These are phyloP conservation scores for Tolypocladium sp. DNA, from an alignment of 2,329 filamentous ascomycete genomes.

Conservation along the genomic window DNA sequence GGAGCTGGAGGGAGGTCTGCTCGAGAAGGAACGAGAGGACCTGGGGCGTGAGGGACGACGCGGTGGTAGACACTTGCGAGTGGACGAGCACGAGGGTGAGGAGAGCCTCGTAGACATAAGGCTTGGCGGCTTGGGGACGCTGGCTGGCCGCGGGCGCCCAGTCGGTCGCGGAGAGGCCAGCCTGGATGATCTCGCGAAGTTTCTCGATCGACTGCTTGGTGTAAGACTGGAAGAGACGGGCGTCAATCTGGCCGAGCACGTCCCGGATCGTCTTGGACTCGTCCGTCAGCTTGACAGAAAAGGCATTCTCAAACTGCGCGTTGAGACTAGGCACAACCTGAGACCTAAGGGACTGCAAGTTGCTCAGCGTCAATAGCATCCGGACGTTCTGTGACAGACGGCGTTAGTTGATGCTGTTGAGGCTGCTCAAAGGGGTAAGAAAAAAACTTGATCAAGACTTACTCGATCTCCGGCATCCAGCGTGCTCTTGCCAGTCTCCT, in stretches of 20 bases:
- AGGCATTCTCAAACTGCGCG: slow-evolving; percentile 84
- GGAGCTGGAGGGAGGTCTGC: slow-evolving; percentile 68
- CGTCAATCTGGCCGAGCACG: slow-evolving; percentile 82
- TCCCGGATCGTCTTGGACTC: slow-evolving; percentile 89
- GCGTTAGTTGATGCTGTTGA: slow-evolving; percentile 13
- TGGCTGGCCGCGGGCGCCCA: slow-evolving; percentile 56
- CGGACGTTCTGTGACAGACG: slow-evolving; percentile 61
- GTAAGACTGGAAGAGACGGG: slow-evolving; percentile 85
- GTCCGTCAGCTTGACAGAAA: slow-evolving; percentile 88
- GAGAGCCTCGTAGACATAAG: slow-evolving; percentile 84
- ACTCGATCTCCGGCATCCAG: slow-evolving; percentile 49
- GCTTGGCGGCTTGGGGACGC: slow-evolving; percentile 65
- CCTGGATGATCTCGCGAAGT: slow-evolving; percentile 60
- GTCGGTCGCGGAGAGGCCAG: slow-evolving; percentile 59
- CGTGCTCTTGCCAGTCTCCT: slow-evolving; percentile 33
- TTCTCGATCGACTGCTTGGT: slow-evolving; percentile 65
- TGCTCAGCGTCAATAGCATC: slow-evolving; percentile 88
- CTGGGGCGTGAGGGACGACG: slow-evolving; percentile 64
- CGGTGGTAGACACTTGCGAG: slow-evolving; percentile 76
- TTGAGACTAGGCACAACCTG: slow-evolving; percentile 84
- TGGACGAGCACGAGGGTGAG: slow-evolving; percentile 84
- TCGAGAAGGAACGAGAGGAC: slow-evolving; percentile 84
- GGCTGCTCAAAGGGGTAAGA: not conserved
- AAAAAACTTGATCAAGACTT: slow-evolving; percentile 16
- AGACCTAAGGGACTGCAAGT: slow-evolving; percentile 73